These are phyloP conservation scores for Seiridium unicorne DNA, from an alignment of 2,329 filamentous ascomycete species.

Conservation along the genomic window DNA sequence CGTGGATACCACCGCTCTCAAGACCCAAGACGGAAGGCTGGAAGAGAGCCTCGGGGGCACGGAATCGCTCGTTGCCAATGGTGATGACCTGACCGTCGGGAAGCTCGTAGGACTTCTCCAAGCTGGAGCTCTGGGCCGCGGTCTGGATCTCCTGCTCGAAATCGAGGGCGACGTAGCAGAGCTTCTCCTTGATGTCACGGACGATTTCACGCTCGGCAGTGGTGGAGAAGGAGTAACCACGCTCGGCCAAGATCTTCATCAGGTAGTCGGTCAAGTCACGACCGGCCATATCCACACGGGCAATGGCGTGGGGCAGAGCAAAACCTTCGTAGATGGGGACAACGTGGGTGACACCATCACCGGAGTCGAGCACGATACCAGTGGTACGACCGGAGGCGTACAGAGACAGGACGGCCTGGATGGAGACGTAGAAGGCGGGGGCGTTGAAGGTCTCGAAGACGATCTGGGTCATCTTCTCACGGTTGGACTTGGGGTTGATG, in stretches of 20 bases:
- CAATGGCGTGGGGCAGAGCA: conserved; percentile 99
- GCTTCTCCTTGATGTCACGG: conserved; percentile 99
- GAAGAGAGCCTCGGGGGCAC: conserved; percentile 99
- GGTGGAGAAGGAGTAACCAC: conserved; percentile 99
- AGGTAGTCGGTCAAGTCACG: conserved; percentile 99
- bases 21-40: conserved; percentile 97
- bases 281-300: conserved; percentile 99
- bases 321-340: conserved; percentile 99
- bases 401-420: conserved; percentile 98
- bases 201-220: conserved; percentile 99
- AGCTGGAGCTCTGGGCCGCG: conserved; percentile 94
- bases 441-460: conserved; percentile 99
- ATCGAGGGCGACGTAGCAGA: conserved; percentile 99
- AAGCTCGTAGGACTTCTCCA: conserved; percentile 99
- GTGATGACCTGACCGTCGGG: conserved; percentile 99
- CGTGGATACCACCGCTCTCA: conserved; percentile 98
- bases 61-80: conserved; percentile 99
- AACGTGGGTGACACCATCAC: conserved; percentile 99
- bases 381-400: conserved; percentile 99
- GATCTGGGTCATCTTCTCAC: conserved; percentile 99
- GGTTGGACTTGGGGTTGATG: conserved; percentile 99
- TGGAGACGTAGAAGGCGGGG: conserved; percentile 99
- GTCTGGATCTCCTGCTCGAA: conserved; percentile 99
- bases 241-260: conserved; percentile 99
- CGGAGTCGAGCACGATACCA: conserved; percentile 99